These are phyloP conservation scores for Pseudozyma flocculosa DNA, from an alignment of 1,284 basidiomycete species.

Conservation along the genomic window DNA sequence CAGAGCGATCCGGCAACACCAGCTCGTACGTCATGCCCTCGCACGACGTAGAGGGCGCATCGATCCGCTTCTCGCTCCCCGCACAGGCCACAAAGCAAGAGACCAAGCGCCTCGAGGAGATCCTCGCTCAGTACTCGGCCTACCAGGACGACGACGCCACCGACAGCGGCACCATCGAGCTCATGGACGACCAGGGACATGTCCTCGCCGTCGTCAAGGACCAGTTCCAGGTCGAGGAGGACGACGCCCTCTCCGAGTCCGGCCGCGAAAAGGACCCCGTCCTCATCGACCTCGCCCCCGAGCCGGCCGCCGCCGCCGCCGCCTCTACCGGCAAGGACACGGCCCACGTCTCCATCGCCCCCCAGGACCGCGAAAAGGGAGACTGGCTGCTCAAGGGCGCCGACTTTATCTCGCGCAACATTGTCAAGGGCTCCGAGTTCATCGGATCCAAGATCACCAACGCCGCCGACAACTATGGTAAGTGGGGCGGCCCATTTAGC, in stretches of 20 bases:
- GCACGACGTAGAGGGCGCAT: slow-evolving; percentile 34
- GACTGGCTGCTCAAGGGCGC: slow-evolving; percentile 46
- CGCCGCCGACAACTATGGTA: slow-evolving; percentile 40
- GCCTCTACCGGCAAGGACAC: slow-evolving; percentile 6
- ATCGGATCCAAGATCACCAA: slow-evolving; percentile 38
- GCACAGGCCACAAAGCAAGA: slow-evolving; percentile 8
- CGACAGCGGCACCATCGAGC: slow-evolving; percentile 34
- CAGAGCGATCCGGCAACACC: slow-evolving; percentile 8
- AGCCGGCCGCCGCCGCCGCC: slow-evolving; percentile 6
- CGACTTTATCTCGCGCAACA: slow-evolving; percentile 45
- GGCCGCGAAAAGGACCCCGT: slow-evolving; percentile 47
- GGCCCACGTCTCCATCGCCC: slow-evolving; percentile 22
- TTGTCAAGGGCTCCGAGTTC: slow-evolving; percentile 48
- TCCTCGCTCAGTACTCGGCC: slow-evolving; percentile 42
- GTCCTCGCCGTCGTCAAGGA: slow-evolving; percentile 35
- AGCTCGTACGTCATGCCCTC: slow-evolving; percentile 34
- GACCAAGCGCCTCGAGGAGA: slow-evolving; percentile 29
- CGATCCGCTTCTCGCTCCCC: slow-evolving; percentile 28
- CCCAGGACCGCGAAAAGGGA: slow-evolving; percentile 11
- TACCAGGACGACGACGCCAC: slow-evolving; percentile 30
- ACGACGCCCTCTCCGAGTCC: slow-evolving; percentile 23
- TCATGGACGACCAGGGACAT: slow-evolving; percentile 44
- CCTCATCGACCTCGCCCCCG: slow-evolving; percentile 36
- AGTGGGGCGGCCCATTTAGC: slow-evolving; percentile 11
- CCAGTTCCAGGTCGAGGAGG: slow-evolving; percentile 26